Evolutionary conservation across 352 stramenopile genomes (phyloP).

Genomic region (Phytophthora idaei): DNA sequence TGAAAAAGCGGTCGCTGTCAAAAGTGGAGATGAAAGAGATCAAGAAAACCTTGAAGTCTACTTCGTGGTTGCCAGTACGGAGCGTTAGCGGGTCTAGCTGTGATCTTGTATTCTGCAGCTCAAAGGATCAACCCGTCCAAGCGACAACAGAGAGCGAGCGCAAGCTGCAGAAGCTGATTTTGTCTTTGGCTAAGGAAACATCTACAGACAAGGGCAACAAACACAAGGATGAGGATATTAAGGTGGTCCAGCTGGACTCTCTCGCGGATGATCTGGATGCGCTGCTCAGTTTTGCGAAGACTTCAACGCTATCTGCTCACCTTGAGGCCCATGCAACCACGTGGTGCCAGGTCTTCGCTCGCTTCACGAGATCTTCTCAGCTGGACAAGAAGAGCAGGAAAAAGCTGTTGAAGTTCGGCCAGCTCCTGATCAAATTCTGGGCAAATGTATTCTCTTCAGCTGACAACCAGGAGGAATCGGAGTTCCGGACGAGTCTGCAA

Average conservation of each 20-base stretch:
- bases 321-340: conserved; percentile 30
- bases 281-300: conserved; percentile 43
- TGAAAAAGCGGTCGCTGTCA: conserved; percentile 48
- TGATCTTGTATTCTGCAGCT: conserved; percentile 29
- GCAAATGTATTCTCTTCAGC: conserved; percentile 20
- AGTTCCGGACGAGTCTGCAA: conserved; percentile 38
- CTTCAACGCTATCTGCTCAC: conserved; percentile 35
- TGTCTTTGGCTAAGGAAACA: conserved; percentile 30
- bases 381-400: conserved; percentile 33
- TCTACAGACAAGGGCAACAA: conserved; percentile 2
- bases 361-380: conserved; percentile 7
- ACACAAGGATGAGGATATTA: conserved; percentile 25
- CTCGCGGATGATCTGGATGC: conserved; percentile 30
- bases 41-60: conserved; percentile 50
- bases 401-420: conserved; percentile 37
- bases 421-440: conserved; percentile 37
- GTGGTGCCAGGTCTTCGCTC: conserved; percentile 43
- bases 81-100: conserved; percentile 10
- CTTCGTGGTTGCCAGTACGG: conserved; percentile 44
- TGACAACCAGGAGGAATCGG: conserved; percentile 12
- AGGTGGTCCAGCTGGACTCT: conserved; percentile 38
- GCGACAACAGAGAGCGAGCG: conserved; percentile 39
- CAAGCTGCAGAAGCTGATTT: conserved; percentile 47
- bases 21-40: conserved; percentile 48
- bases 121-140: conserved; percentile 39